Evolutionary conservation across 345 rosid species (phyloP).

Genomic region (Murraya koenigii): DNA sequence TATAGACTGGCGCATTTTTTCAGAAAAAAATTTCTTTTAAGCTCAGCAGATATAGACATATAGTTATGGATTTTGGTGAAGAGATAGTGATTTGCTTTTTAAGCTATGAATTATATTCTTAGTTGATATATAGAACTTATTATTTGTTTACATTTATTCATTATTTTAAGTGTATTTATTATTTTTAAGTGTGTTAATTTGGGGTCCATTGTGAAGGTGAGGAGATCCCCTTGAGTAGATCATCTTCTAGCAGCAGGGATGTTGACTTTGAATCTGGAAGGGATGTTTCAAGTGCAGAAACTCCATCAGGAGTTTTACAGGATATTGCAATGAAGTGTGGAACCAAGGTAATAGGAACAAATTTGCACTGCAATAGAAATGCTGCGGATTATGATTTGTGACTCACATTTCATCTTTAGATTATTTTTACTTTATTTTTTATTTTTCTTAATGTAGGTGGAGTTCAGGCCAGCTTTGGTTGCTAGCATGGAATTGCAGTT

Average conservation of each 20-base stretch:
- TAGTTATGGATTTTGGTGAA: slow-evolving; percentile 1
- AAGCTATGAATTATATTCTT: background rate
- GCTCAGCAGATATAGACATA: background rate
- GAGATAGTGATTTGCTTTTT: background rate
- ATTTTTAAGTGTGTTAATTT: slow-evolving; percentile 8
- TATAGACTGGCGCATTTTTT: background rate
- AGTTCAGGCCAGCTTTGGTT: slow-evolving; percentile 65
- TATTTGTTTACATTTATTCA: background rate
- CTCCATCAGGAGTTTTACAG: slow-evolving; percentile 56
- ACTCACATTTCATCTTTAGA: background rate
- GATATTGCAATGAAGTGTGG: slow-evolving; percentile 87
- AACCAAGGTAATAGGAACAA: slow-evolving; percentile 54
- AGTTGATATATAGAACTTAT: background rate
- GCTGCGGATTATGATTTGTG: background rate
- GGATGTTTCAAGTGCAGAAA: slow-evolving; percentile 51
- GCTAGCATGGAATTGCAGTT: slow-evolving; percentile 70
- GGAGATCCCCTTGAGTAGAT: slow-evolving; percentile 49
- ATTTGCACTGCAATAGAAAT: background rate
- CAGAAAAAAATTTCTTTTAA: background rate
- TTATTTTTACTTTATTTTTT: background rate
- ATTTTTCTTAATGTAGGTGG: slow-evolving; percentile 53
- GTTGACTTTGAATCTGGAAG: slow-evolving; percentile 62
- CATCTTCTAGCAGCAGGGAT: slow-evolving; percentile 64
- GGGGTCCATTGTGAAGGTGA: slow-evolving; percentile 49
- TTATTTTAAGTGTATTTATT: slow-evolving; percentile 7